These are phyloP conservation scores for Trichoderma sp. DNA, from an alignment of 2,329 filamentous ascomycete species.

Conservation along the genomic window DNA sequence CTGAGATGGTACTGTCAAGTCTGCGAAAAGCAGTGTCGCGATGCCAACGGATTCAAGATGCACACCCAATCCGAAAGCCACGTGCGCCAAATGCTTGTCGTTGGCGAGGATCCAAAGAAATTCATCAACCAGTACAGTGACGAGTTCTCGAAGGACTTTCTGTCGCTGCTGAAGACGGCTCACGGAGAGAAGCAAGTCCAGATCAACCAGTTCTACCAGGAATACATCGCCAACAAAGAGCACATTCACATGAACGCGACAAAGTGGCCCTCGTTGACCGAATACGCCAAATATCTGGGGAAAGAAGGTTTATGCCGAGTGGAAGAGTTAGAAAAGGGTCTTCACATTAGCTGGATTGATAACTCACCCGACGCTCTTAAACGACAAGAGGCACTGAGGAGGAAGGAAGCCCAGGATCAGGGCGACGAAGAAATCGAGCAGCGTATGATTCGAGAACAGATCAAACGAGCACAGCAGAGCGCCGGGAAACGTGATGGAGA, in stretches of 20 bases:
- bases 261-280: slow-evolving; percentile 81
- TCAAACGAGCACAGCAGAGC: slow-evolving; percentile 67
- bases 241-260: slow-evolving; percentile 96
- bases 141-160: slow-evolving; percentile 79
- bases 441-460: slow-evolving; percentile 78
- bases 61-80: slow-evolving; percentile 84
- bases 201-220: slow-evolving; percentile 92
- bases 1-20: slow-evolving; percentile 90
- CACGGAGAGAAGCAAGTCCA: slow-evolving; percentile 91
- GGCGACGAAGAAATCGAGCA: slow-evolving; percentile 91
- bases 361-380: slow-evolving; percentile 83
- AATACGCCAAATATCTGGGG: slow-evolving; percentile 86
- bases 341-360: slow-evolving; percentile 90
- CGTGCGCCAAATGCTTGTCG: slow-evolving; percentile 82
- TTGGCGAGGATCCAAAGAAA: slow-evolving; percentile 85
- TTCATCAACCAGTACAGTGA: slow-evolving; percentile 79
- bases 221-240: slow-evolving; percentile 83
- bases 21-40: slow-evolving; percentile 66
- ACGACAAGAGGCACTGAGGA: slow-evolving; percentile 75
- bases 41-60: slow-evolving; percentile 91
- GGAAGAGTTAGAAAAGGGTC: slow-evolving; percentile 82
- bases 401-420: slow-evolving; percentile 83
- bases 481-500: slow-evolving; percentile 44
- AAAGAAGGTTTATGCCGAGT: slow-evolving; percentile 86
- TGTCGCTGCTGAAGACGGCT: slow-evolving; percentile 73